Evolutionary conservation across 306 rosid species (phyloP).

Genomic region (Luffa aegyptiaca): DNA sequence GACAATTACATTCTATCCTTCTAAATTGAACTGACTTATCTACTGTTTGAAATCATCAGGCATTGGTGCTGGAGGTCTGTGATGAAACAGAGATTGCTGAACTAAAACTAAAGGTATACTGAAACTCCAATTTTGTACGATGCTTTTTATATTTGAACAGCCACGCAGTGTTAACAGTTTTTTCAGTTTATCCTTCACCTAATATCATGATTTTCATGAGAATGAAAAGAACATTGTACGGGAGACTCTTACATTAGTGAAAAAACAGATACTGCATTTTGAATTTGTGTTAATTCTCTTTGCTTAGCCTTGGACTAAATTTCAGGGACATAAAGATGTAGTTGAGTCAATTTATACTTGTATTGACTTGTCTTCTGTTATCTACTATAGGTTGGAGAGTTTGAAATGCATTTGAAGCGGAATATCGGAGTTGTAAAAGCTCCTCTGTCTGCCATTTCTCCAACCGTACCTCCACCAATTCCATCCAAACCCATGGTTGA

Average conservation of each 20-base stretch:
- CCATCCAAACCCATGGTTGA: conserved; percentile 70
- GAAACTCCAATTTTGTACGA: not conserved
- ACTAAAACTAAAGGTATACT: conserved; percentile 77
- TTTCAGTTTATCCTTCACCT: not conserved
- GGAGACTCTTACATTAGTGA: not conserved
- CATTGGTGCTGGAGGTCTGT: conserved; percentile 85
- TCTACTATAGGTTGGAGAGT: conserved; percentile 74
- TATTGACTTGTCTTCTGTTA: conserved; percentile 8
- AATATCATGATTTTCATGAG: not conserved
- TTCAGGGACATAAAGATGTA: not conserved
- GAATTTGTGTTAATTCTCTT: not conserved
- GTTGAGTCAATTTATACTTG: not conserved
- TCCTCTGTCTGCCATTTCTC: conserved; percentile 66
- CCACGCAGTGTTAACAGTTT: not conserved
- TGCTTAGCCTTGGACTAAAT: not conserved
- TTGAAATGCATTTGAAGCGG: conserved; percentile 93
- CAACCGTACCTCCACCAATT: conserved; percentile 64
- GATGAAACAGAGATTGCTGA: conserved; percentile 97
- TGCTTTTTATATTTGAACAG: not conserved
- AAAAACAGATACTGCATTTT: not conserved
- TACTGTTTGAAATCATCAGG: conserved; percentile 44
- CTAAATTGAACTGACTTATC: conserved; percentile 21
- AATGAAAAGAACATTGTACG: not conserved
- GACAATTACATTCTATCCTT: conserved; percentile 7
- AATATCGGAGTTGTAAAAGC: conserved; percentile 54